A percentile compares a stretch with the other conserved stretches of the same genome.
Evolutionary conservation across 768 basidiomycete species (phyloP).

Genomic region (Termitomyces sp.): DNA sequence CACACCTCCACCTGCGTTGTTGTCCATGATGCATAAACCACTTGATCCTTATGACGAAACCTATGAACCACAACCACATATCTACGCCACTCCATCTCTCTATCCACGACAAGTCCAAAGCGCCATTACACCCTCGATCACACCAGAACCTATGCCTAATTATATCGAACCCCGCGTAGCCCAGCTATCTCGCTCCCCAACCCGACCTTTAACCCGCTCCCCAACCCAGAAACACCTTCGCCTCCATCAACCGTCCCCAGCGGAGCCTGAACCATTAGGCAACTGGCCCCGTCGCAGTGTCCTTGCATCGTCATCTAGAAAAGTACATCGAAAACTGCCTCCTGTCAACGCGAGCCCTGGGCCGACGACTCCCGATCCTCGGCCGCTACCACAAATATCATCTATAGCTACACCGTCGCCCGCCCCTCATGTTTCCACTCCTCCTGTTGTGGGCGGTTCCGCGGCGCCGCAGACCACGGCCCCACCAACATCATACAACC

Average conservation of each 20-base stretch:
- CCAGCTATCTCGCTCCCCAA: slow-evolving; percentile 6
- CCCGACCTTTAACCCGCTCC: background rate
- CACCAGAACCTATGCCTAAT: background rate
- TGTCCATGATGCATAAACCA: slow-evolving; percentile 8
- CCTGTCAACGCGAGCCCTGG: background rate
- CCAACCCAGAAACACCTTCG: slow-evolving; percentile 16
- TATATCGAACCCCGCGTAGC: background rate
- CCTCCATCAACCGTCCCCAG: slow-evolving; percentile 19
- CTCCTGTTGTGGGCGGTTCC: background rate
- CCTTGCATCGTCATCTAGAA: slow-evolving; percentile 27
- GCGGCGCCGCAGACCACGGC: background rate
- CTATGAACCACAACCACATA: slow-evolving; percentile 10
- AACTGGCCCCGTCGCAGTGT: slow-evolving; percentile 48
- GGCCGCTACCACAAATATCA: background rate
- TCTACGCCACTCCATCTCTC: slow-evolving; percentile 19
- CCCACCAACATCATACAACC: background rate
- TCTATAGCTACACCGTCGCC: background rate
- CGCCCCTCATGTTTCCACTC: background rate
- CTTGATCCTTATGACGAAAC: slow-evolving; percentile 2
- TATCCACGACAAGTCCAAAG: slow-evolving; percentile 27
- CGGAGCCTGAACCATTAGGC: slow-evolving; percentile 42
- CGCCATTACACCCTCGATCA: slow-evolving; percentile 6
- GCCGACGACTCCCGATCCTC: background rate
- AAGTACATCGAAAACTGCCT: slow-evolving; percentile 23
- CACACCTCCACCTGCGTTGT: slow-evolving; percentile 11